A percentile compares a stretch with the other conserved stretches of the same genome.
Evolutionary conservation across 208 protist genomes (phyloP).

Genomic region (Acanthamoeba sp.): DNA sequence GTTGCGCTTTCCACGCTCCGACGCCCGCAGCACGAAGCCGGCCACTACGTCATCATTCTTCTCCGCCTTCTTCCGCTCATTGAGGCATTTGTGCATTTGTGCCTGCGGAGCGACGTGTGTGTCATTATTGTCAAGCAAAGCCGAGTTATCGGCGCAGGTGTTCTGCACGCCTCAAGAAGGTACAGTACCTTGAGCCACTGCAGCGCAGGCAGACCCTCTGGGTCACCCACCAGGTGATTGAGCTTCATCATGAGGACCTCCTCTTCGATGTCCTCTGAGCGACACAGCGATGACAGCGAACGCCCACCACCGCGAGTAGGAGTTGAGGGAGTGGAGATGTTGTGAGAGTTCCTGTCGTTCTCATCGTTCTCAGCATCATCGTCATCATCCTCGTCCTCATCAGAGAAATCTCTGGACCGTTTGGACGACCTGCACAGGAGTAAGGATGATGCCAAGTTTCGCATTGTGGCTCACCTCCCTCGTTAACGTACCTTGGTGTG

Average conservation of each 20-base stretch:
- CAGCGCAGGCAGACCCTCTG: not conserved
- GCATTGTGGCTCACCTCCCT: no score
- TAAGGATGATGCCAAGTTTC: no score
- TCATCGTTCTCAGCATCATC: not conserved
- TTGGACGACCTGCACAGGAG: no score
- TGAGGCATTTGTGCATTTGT: not conserved
- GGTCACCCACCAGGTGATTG: not conserved
- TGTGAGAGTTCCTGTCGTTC: not conserved
- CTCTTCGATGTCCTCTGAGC: not conserved
- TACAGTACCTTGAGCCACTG: not conserved
- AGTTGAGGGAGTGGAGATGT: not conserved
- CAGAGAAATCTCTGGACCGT: not conserved
- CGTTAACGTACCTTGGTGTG: not conserved
- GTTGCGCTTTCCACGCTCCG: conserved; percentile 25
- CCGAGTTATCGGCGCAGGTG: no score
- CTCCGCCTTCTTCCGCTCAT: not conserved
- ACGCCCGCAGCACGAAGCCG: conserved; percentile 1
- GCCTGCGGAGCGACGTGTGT: not conserved
- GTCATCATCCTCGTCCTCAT: not conserved
- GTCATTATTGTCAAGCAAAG: not conserved
- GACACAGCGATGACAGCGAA: not conserved
- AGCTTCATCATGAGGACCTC: not conserved
- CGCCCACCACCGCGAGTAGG: not conserved
- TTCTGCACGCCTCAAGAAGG: no score
- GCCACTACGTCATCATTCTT: conserved; percentile 23